These are phyloP conservation scores for Penicillium bovifimosum DNA, from an alignment of 495 filamentous ascomycete genomes.

Conservation along the genomic window DNA sequence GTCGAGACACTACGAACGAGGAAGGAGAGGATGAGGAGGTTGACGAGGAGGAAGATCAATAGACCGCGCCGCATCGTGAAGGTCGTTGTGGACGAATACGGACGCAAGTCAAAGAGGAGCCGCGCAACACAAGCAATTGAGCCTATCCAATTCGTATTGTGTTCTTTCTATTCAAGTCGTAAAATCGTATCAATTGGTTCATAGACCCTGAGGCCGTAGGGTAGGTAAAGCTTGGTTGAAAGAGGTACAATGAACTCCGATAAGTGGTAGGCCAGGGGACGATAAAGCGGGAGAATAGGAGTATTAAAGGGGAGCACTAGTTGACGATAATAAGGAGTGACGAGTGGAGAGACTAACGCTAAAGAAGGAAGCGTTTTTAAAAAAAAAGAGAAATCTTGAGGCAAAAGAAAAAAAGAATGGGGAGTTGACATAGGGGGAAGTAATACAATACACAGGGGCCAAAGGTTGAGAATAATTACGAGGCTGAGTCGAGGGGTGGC, in stretches of 20 bases:
- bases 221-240: background rate
- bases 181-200: background rate
- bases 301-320: slow-evolving; percentile 7
- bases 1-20: slow-evolving; percentile 60
- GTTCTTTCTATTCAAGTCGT: background rate
- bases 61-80: slow-evolving; percentile 59
- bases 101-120: background rate
- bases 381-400: slow-evolving; percentile 13
- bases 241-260: background rate
- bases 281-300: background rate
- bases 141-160: background rate
- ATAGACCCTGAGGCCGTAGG: background rate
- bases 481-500: slow-evolving; percentile 22
- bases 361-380: slow-evolving; percentile 1
- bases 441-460: slow-evolving; percentile 5
- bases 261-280: background rate
- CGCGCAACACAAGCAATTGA: slow-evolving; percentile 2
- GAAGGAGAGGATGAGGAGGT: slow-evolving; percentile 52
- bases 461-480: slow-evolving; percentile 17
- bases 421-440: slow-evolving; percentile 5
- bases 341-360: slow-evolving; percentile 14
- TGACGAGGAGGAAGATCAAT: slow-evolving; percentile 57
- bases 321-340: slow-evolving; percentile 26
- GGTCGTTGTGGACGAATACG: background rate
- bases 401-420: slow-evolving; percentile 5